A percentile compares a stretch with the other conserved stretches of the same genome.
These are phyloP conservation scores for Quercus robur DNA, from an alignment of 306 rosid species.

Conservation along the genomic window DNA sequence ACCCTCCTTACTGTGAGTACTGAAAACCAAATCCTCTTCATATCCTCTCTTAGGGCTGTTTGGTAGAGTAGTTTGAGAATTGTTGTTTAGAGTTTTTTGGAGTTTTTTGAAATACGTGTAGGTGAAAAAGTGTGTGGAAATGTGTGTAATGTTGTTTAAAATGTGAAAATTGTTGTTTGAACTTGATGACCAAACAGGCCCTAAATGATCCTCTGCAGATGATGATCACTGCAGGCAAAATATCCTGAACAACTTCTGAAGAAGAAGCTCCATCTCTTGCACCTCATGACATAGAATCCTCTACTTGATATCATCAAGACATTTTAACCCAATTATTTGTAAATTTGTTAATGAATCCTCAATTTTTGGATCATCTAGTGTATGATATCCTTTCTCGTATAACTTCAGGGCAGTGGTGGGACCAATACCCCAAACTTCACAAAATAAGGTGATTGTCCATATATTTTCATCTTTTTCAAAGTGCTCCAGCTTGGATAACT, in stretches of 20 bases:
- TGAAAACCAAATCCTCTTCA: conserved; percentile 44
- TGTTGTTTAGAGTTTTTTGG: too few species aligned
- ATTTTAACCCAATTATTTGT: conserved; percentile 81
- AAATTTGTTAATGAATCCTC: conserved; percentile 70
- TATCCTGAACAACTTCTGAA: conserved; percentile 67
- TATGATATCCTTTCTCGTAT: conserved; percentile 79
- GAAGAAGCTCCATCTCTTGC: conserved; percentile 69
- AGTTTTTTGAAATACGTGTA: too few species aligned
- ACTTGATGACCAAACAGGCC: too few species aligned
- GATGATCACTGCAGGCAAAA: conserved; percentile 76
- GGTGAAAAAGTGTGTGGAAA: too few species aligned
- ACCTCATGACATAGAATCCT: conserved; percentile 91
- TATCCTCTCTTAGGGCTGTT: conserved; percentile 17
- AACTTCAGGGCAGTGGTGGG: conserved; percentile 84
- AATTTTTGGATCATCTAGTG: conserved; percentile 65
- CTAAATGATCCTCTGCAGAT: conserved; percentile 90
- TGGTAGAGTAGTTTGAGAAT: too few species aligned
- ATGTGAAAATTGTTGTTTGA: too few species aligned
- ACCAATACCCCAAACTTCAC: conserved; percentile 94
- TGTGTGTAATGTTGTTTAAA: too few species aligned
- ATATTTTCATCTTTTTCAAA: conserved; percentile 91
- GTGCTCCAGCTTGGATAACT: conserved; percentile 81
- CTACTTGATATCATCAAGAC: conserved; percentile 76
- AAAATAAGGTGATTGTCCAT: conserved; percentile 75
- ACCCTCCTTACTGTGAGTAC: conserved; percentile 90